Evolutionary conservation across 176 grass and related monocot genomes (phyloP), one percentile per base, ranked within the genome.

Genomic region (Oryza officinalis): DNA sequence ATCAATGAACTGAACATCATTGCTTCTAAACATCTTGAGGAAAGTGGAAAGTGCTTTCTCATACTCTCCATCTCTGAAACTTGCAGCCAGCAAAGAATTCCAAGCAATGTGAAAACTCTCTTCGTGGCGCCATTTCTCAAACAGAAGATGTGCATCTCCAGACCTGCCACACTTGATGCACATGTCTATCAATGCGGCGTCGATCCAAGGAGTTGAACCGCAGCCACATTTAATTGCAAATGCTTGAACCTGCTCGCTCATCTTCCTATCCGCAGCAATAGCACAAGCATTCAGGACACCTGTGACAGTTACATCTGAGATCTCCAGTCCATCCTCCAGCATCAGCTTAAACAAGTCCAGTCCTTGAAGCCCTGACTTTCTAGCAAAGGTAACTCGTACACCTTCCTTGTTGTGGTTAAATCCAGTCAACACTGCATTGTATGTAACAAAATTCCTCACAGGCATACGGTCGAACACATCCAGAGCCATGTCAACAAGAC

Each of bases 401-500:
- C 92, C 84, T 94, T 94, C 89, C 64, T 77, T 84, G 15, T 94
- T 94, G n/a, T 60, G 71, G 57, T 84, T 89, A 64, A 94, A 91
- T 23, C 92, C 92, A 46, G 92, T 83, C 26, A 94, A 80, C 57
- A 94, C 80, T 1, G 92, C 89, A 71, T 89, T 91, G 71, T 94
- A 87, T 5, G 92, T 89, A 10, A 94, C 71, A 70, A 83, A 84
- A 69, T 89, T 94, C 83, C 72, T 87, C 77, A 82, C 76, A 15
- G 92, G 92, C 92, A 94, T 94, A 27, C 82, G 61, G 79, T 89
- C 76, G 69, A 94, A 94, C 75, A 94, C 77, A 3, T 91, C 77
- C 31, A 94, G 25, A 6, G 89, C 92, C 41, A 86, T 87, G 63
- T 89, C 89, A 0, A 91, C 86, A 6, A 91, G 35, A 15, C 92